Percentiles rank a stretch among this genome's conserved stretches.
phyloP scores from a whole-genome alignment of 495 filamentous ascomycete species.

The Corynascus novoguineensis region DNA sequence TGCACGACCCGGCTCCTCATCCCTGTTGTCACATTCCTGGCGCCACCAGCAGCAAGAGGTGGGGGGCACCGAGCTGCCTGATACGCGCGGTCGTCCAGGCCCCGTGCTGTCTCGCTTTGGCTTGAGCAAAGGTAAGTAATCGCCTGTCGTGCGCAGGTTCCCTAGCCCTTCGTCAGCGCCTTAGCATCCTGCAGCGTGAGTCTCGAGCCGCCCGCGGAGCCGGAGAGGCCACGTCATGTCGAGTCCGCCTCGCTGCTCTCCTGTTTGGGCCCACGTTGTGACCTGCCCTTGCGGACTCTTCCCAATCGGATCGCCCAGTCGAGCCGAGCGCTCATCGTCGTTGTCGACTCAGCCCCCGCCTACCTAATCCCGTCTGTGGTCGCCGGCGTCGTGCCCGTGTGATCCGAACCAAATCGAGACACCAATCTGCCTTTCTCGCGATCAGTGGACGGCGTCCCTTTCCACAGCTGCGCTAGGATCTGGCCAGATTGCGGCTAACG shows the following conservation, averaged over 20 bases:
- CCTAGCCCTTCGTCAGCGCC: not conserved
- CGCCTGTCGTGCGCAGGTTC: not conserved
- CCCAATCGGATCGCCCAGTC: not conserved
- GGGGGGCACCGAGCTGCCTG: not conserved
- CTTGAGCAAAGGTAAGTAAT: not conserved
- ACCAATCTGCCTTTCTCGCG: slow-evolving; percentile 6
- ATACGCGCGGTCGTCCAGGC: not conserved
- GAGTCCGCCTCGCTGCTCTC: not conserved
- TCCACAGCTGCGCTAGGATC: slow-evolving; percentile 9
- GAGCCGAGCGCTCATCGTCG: slow-evolving; percentile 1
- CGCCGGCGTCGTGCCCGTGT: slow-evolving; percentile 1
- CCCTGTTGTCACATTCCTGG: not conserved
- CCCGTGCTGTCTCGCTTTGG: not conserved
- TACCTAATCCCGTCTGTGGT: not conserved
- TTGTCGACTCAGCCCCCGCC: slow-evolving; percentile 8
- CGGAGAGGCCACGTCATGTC: slow-evolving; percentile 17
- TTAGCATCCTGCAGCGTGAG: slow-evolving; percentile 3
- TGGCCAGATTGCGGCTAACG: slow-evolving; percentile 10
- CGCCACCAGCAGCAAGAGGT: not conserved
- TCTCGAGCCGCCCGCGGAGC: slow-evolving; percentile 8
- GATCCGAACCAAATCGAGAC: slow-evolving; percentile 5
- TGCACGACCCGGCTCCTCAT: not conserved
- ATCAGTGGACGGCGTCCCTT: slow-evolving; percentile 1
- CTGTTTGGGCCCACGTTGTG: not conserved
- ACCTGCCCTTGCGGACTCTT: not conserved